phyloP scores from a whole-genome alignment of 768 basidiomycete genomes.

The Tephrocybe rancida region DNA sequence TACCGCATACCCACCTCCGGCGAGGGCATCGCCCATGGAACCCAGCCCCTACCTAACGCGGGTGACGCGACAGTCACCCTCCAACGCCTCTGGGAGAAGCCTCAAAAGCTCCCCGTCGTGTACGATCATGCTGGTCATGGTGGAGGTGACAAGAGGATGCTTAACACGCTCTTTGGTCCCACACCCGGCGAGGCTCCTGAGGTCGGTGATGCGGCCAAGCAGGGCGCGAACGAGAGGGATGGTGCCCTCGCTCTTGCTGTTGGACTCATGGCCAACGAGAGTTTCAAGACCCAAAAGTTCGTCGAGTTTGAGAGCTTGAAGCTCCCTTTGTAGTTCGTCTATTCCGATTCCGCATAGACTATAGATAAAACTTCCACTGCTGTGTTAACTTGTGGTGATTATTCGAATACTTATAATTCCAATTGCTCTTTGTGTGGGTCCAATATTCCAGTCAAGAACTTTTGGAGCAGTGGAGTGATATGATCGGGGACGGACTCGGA shows the following conservation, averaged over 20 bases:
- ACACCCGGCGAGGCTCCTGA: slow-evolving; percentile 40
- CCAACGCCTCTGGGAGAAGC: slow-evolving; percentile 45
- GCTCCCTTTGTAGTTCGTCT: slow-evolving; percentile 23
- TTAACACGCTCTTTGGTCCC: slow-evolving; percentile 50
- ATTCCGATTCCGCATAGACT: not conserved
- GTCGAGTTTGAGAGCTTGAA: slow-evolving; percentile 35
- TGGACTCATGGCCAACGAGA: slow-evolving; percentile 51
- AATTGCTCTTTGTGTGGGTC: too few relatives aligned
- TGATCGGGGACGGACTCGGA: too few relatives aligned
- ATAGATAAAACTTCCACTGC: too few relatives aligned
- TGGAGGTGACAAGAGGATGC: slow-evolving; percentile 49
- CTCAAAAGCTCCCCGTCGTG: slow-evolving; percentile 40
- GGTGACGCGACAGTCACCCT: slow-evolving; percentile 45
- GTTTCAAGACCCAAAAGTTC: slow-evolving; percentile 47
- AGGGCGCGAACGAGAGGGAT: slow-evolving; percentile 49
- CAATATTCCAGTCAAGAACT: too few relatives aligned
- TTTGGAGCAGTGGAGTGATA: too few relatives aligned
- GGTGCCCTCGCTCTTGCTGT: slow-evolving; percentile 49
- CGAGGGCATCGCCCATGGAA: slow-evolving; percentile 39
- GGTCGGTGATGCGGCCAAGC: slow-evolving; percentile 44
- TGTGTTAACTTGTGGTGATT: too few relatives aligned
- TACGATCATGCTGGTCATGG: slow-evolving; percentile 47
- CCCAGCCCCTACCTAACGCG: slow-evolving; percentile 38
- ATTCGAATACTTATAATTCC: too few relatives aligned
- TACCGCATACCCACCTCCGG: slow-evolving; percentile 32